These are phyloP conservation scores for Umbellularia californica DNA, from an alignment of 164 flowering plant species.

Conservation along the genomic window DNA sequence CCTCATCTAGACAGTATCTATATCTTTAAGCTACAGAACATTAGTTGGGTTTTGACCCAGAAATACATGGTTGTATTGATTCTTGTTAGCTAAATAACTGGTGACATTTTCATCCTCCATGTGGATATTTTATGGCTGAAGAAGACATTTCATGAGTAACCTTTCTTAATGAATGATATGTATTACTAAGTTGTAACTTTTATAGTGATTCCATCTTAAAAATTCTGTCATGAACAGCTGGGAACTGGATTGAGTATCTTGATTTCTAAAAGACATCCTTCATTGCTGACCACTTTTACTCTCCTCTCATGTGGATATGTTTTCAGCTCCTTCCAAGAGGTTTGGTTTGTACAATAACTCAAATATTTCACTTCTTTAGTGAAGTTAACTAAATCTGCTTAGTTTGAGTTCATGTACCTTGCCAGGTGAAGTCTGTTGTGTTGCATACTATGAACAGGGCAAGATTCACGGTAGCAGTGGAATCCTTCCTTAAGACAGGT, in stretches of 20 bases:
- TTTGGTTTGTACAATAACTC: constrained; percentile 16
- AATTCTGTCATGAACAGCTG: constrained; percentile 48
- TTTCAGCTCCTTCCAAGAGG: constrained; percentile 95
- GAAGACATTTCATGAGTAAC: not conserved
- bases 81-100: too few species aligned
- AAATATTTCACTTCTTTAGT: not conserved
- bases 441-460: constrained; percentile 85
- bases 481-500: constrained; percentile 95
- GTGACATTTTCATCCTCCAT: not conserved
- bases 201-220: constrained; percentile 13
- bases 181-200: constrained; percentile 13
- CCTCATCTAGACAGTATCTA: too few species aligned
- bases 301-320: constrained; percentile 93
- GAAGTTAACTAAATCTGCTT: not conserved
- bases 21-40: too few species aligned
- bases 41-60: too few species aligned
- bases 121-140: not conserved
- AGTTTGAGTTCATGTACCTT: not conserved
- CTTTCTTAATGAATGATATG: not conserved
- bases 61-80: too few species aligned
- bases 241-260: constrained; percentile 95
- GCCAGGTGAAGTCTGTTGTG: constrained; percentile 86
- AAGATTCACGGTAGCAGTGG: constrained; percentile 89
- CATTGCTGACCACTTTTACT: constrained; percentile 73
- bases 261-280: constrained; percentile 84